phyloP scores from a whole-genome alignment of 805 yeast genomes.

The Wickerhamiella vanderwaltii region DNA sequence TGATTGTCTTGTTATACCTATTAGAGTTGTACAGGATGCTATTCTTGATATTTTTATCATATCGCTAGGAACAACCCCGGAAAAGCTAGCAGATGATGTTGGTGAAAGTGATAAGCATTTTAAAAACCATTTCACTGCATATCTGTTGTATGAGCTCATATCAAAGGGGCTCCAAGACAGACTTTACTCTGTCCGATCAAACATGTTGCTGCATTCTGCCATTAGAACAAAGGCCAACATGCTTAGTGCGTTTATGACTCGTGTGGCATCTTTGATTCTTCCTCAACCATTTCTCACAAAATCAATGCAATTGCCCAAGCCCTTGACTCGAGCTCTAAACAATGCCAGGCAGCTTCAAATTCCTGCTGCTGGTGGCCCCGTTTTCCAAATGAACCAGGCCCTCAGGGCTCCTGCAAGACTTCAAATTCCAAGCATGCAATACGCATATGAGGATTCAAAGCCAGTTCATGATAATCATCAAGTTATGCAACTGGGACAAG shows the following conservation, averaged over 20 bases:
- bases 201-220: constrained; percentile 31
- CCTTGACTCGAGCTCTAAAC: background rate
- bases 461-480: background rate
- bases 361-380: constrained; percentile 9
- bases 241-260: constrained; percentile 50
- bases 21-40: constrained; percentile 41
- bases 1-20: constrained; percentile 19
- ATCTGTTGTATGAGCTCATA: constrained; percentile 44
- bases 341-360: background rate
- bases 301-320: constrained; percentile 12
- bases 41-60: constrained; percentile 63
- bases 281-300: constrained; percentile 35
- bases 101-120: constrained; percentile 14
- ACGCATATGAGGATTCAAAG: constrained; percentile 1
- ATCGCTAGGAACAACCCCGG: constrained; percentile 41
- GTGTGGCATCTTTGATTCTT: constrained; percentile 40
- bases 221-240: constrained; percentile 48
- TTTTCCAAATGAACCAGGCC: constrained; percentile 12
- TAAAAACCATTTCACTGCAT: constrained; percentile 53
- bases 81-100: constrained; percentile 30
- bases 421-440: constrained; percentile 3
- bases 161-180: constrained; percentile 39
- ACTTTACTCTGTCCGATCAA: constrained; percentile 29
- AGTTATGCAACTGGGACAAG: constrained; percentile 11
- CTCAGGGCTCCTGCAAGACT: constrained; percentile 3